Conservation (phyloP, 306 rosid genomes). For the Cucurbita moschata region DNA sequence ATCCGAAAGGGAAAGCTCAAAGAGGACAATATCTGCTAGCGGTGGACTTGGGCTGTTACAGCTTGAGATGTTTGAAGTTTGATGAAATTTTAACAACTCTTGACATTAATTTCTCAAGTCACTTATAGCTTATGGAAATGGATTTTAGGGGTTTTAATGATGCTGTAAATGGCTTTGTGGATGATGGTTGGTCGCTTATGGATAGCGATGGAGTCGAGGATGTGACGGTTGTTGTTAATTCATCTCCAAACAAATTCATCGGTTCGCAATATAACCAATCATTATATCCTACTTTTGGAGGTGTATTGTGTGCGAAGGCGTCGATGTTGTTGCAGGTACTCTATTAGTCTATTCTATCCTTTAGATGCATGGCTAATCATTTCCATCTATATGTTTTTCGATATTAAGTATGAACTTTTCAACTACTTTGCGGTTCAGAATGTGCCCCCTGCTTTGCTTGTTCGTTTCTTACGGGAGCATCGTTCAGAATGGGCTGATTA, state of each 20-base stretch:
- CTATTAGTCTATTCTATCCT: background rate
- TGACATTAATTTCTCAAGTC: background rate
- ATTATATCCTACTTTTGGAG: constrained; percentile 62
- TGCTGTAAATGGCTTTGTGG: constrained; percentile 86
- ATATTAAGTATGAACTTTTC: background rate
- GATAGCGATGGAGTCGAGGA: constrained; percentile 77
- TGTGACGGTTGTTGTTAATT: constrained; percentile 67
- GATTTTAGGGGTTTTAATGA: constrained; percentile 72
- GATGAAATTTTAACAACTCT: background rate
- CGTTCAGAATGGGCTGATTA: constrained; percentile 97
- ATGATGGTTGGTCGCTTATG: constrained; percentile 83
- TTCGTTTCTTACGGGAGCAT: constrained; percentile 89
- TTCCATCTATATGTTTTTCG: background rate
- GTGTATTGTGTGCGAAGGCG: constrained; percentile 91
- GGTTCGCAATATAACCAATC: constrained; percentile 51
- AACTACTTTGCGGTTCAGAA: constrained; percentile 17
- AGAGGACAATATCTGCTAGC: too few species aligned
- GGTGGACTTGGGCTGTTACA: too few species aligned
- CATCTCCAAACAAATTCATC: constrained; percentile 50
- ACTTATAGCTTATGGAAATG: background rate
- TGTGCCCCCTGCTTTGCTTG: constrained; percentile 95
- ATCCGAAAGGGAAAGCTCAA: too few species aligned
- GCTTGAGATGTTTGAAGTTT: background rate
- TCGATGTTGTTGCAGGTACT: constrained; percentile 70
- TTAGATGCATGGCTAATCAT: background rate